Evolutionary conservation across 2,329 filamentous ascomycete genomes (phyloP).

Genomic region (Mycocentrospora acerina): DNA sequence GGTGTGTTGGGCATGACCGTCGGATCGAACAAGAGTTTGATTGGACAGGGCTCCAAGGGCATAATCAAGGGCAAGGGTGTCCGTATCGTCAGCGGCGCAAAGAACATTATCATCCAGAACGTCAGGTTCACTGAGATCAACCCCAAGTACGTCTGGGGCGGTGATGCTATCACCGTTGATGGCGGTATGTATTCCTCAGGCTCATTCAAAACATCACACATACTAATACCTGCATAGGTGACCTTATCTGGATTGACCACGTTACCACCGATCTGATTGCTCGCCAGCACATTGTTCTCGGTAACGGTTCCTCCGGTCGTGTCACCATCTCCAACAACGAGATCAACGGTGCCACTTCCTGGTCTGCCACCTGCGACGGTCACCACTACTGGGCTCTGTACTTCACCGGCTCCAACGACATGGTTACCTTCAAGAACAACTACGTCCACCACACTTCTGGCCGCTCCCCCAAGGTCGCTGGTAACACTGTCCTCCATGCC

Average conservation of each 20-base stretch:
- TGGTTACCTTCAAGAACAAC: constrained; percentile 59
- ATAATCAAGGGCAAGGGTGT: constrained; percentile 61
- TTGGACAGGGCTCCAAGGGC: constrained; percentile 55
- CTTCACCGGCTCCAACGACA: constrained; percentile 54
- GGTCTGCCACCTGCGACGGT: constrained; percentile 58
- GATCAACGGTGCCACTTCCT: constrained; percentile 57
- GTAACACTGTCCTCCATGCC: constrained; percentile 57
- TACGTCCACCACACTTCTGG: constrained; percentile 59
- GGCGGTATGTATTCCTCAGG: constrained; percentile 22
- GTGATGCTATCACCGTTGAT: constrained; percentile 33
- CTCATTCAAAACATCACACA: neutral
- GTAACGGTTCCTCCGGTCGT: constrained; percentile 53
- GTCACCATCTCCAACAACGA: constrained; percentile 62
- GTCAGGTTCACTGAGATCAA: constrained; percentile 47
- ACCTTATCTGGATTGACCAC: constrained; percentile 25
- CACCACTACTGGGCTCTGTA: constrained; percentile 62
- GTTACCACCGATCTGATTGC: constrained; percentile 56
- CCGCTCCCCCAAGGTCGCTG: constrained; percentile 56
- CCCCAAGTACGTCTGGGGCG: constrained; percentile 36
- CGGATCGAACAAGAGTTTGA: constrained; percentile 58
- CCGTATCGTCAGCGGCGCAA: constrained; percentile 40
- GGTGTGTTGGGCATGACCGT: constrained; percentile 54
- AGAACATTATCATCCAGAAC: constrained; percentile 55
- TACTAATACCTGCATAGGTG: constrained; percentile 4
- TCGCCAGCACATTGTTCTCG: constrained; percentile 62